Evolutionary conservation across 345 rosid species (phyloP).

Genomic region (Populus deltoides): DNA sequence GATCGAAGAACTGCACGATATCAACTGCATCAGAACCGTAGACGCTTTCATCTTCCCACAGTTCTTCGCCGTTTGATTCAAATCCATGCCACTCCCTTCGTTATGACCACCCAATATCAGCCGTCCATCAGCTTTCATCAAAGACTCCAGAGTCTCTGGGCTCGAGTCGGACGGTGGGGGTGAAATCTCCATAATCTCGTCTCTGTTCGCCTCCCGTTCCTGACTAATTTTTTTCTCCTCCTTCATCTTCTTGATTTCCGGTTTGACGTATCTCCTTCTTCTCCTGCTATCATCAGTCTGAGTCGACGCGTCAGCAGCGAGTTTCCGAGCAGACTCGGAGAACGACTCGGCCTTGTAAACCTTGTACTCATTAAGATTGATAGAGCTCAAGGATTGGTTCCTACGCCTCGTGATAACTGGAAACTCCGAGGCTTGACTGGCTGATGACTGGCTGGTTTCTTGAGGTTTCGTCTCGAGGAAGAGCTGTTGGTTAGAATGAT

Average conservation of each 20-base stretch:
- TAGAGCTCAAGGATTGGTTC: conserved; percentile 83
- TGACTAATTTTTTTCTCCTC: background rate
- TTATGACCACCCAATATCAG: conserved; percentile 30
- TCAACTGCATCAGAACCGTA: conserved; percentile 83
- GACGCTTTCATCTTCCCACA: conserved; percentile 68
- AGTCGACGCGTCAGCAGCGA: conserved; percentile 86
- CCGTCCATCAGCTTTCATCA: conserved; percentile 81
- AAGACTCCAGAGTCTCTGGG: conserved; percentile 78
- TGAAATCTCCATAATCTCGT: conserved; percentile 60
- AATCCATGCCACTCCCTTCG: background rate
- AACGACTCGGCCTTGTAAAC: conserved; percentile 61
- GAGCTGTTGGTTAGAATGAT: conserved; percentile 33
- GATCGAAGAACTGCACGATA: conserved; percentile 84
- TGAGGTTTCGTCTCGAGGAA: conserved; percentile 38
- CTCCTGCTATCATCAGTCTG: conserved; percentile 75
- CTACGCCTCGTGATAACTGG: conserved; percentile 49
- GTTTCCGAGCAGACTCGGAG: conserved; percentile 47
- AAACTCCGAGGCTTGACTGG: conserved; percentile 28
- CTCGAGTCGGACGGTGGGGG: conserved; percentile 99
- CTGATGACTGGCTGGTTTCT: conserved; percentile 18
- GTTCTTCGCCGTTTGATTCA: conserved; percentile 47
- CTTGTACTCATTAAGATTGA: conserved; percentile 73
- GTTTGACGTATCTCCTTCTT: conserved; percentile 36
- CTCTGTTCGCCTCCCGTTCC: conserved; percentile 57
- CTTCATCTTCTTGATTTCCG: conserved; percentile 21